Base-by-base conservation (phyloP, 768 basidiomycete genomes). In the Suillus cothurnatus region DNA sequence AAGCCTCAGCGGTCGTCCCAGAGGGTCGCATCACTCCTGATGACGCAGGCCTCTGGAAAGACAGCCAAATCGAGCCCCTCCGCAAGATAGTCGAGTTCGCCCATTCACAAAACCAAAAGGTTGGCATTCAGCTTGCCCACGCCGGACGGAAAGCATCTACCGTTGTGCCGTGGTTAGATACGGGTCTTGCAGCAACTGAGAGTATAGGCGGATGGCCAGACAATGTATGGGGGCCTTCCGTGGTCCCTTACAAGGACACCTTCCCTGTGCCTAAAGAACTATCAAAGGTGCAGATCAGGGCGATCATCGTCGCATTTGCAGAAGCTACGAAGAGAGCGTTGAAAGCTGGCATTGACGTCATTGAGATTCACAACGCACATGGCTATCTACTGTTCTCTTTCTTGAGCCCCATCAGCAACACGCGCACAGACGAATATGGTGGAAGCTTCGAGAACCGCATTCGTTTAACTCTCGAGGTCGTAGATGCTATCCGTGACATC, bases 91-190 rank as follows among this genome's bases (percentile, higher is more conserved):
- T 88, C 70, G 85, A 88, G 64, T 91, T 91, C 62, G 88, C 88
- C n/a, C 88, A 91, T 71, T 85, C 86, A 1, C 88, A 89, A 68
- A 84, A 81, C 56, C 86, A 89, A 71, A 87, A 88, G 58, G 84
- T 93, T 26, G 92, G 80, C 11, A 88, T 93, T 62, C 93, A 94
- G 73, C 82, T 93, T 21, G 88, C 84, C 0, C 92, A 94, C 67
- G 89, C 90, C 0, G 92, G 92, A 0, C 81, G 91, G n/a, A 93
- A 93, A 73, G 90, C 85, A 0, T 87, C 86, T 11, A 87, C 82
- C 0, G 73, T 84, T 21, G 83, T 86, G 1, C 88, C 90, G 0
- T 93, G 89, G 88, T 71, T 90, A 38, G 62, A 76, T 36, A 66
- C 70, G n/a, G 75, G 75, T 36, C 45, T 74, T 14, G 61, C 70